phyloP scores from a whole-genome alignment of 1,139 yeast genomes.

The Meyerozyma elateridarum region DNA sequence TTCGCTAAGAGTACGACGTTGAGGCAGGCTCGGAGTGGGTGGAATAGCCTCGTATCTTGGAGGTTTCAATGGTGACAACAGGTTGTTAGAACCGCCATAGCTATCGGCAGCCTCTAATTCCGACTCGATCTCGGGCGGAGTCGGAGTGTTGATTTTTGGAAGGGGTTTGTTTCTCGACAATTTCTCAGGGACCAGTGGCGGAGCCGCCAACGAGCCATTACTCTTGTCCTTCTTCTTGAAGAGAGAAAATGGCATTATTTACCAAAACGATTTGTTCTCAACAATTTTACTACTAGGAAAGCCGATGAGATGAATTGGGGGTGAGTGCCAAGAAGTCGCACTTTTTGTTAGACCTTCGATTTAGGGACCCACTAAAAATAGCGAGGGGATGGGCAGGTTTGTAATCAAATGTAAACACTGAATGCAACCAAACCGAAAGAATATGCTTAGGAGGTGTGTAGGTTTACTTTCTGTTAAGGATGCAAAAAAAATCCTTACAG shows the following conservation, averaged over 20 bases:
- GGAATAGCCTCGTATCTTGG: slow-evolving; percentile 1
- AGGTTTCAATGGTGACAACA: neutral
- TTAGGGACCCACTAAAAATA: no score
- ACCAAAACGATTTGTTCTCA: neutral
- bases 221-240: slow-evolving; percentile 1
- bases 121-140: neutral
- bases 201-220: neutral
- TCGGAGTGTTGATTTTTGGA: neutral
- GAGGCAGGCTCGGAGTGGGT: slow-evolving; percentile 1
- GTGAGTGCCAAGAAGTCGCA: no score
- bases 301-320: no score
- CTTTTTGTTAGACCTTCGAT: no score
- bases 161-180: neutral
- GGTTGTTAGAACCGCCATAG: neutral
- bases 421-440: no score
- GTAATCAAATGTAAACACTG: no score
- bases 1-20: slow-evolving; percentile 21
- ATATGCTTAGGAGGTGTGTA: no score
- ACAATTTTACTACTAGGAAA: no score
- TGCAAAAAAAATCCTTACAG: no score
- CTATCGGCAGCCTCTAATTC: neutral
- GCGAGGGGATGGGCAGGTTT: no score
- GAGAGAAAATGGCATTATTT: slow-evolving; percentile 1
- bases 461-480: no score
- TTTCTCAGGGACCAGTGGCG: neutral